Evolutionary conservation across 106 monocot species (phyloP).

Genomic region (Dendrobium chrysotoxum): DNA sequence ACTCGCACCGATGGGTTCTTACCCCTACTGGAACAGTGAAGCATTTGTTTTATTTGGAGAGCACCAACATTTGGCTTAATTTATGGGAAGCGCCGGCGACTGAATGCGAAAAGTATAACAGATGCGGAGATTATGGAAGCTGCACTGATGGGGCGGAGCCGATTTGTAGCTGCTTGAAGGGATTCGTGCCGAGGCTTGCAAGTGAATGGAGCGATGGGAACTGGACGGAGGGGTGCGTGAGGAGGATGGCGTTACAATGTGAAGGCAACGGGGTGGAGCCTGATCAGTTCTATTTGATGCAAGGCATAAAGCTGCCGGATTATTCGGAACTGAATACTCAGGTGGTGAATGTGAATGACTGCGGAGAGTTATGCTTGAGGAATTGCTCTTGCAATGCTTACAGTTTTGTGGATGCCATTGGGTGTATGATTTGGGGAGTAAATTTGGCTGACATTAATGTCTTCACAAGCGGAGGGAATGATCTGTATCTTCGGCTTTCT

Average conservation of each 20-base stretch:
- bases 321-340: not conserved
- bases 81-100: not conserved
- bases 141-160: slow-evolving; percentile 14
- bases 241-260: slow-evolving; percentile 23
- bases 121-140: slow-evolving; percentile 6
- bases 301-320: slow-evolving; percentile 27
- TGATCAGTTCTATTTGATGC: slow-evolving; percentile 21
- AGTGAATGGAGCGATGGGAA: slow-evolving; percentile 26
- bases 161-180: slow-evolving; percentile 19
- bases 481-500: slow-evolving; percentile 20
- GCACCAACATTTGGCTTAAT: not conserved
- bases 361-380: slow-evolving; percentile 6
- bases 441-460: slow-evolving; percentile 3
- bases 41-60: not conserved
- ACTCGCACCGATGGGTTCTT: not conserved
- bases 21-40: not conserved
- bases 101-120: slow-evolving; percentile 1
- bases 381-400: slow-evolving; percentile 31
- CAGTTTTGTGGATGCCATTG: slow-evolving; percentile 8
- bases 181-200: slow-evolving; percentile 6
- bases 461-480: slow-evolving; percentile 16
- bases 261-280: not conserved
- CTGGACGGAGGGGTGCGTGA: slow-evolving; percentile 24
- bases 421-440: slow-evolving; percentile 14
- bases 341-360: not conserved